Conservation (phyloP, 306 rosid species). For the Acacia crassicarpa region DNA sequence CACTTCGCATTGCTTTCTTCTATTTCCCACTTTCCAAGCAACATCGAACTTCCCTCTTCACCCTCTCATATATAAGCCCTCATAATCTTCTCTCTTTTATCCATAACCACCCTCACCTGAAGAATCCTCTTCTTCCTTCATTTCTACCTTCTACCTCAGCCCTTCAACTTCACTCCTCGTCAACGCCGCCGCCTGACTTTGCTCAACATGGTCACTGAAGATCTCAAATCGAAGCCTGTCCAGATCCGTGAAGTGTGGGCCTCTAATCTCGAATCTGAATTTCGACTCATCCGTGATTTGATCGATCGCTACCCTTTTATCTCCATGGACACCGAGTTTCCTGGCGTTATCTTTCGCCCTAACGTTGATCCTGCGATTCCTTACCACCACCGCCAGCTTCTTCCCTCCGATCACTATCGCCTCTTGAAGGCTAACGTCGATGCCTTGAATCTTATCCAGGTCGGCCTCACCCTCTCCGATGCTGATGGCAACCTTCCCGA, state of each 20-base stretch:
- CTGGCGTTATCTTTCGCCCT: conserved; percentile 54
- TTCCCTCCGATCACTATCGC: conserved; percentile 57
- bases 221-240: conserved; percentile 32
- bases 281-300: conserved; percentile 40
- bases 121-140: too few species aligned
- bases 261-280: conserved; percentile 48
- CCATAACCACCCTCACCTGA: not conserved
- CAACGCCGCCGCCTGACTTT: too few species aligned
- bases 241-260: conserved; percentile 68
- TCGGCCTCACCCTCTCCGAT: conserved; percentile 74
- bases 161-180: too few species aligned
- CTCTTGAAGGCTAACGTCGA: conserved; percentile 68
- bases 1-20: not conserved
- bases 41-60: not conserved
- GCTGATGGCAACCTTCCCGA: conserved; percentile 59
- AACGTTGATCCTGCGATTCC: conserved; percentile 28
- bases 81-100: not conserved
- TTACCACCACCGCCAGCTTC: conserved; percentile 27
- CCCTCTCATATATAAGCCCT: conserved; percentile 1
- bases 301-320: conserved; percentile 48
- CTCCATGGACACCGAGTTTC: conserved; percentile 82
- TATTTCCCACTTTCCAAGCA: conserved; percentile 34
- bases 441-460: conserved; percentile 66
- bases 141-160: too few species aligned
- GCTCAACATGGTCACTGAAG: conserved; percentile 5